phyloP scores from a whole-genome alignment of 2,329 filamentous ascomycete species.

The Eutypella sp. region DNA sequence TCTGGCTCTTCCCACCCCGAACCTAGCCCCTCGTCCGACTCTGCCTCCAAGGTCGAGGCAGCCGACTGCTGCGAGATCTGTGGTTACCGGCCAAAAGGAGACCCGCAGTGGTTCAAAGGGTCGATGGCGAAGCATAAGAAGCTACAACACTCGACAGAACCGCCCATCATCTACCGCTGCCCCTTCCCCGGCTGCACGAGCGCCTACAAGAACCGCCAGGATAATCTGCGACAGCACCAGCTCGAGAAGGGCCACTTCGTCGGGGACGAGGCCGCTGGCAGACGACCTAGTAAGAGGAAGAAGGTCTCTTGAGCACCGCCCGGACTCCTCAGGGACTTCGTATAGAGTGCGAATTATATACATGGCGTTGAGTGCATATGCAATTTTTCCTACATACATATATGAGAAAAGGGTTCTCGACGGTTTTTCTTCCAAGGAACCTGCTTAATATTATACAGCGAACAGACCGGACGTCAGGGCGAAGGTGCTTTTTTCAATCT shows the following conservation, averaged over 20 bases:
- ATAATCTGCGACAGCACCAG: slow-evolving; percentile 53
- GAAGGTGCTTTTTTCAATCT: too few relatives aligned
- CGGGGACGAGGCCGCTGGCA: slow-evolving; percentile 29
- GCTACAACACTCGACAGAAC: slow-evolving; percentile 44
- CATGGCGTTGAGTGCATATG: too few relatives aligned
- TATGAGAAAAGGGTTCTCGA: too few relatives aligned
- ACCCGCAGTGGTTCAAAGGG: slow-evolving; percentile 54
- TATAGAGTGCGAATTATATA: too few relatives aligned
- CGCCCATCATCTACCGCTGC: slow-evolving; percentile 48
- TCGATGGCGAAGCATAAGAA: slow-evolving; percentile 57
- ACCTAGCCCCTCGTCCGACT: slow-evolving; percentile 8
- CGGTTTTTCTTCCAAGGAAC: too few relatives aligned
- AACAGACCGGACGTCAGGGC: too few relatives aligned
- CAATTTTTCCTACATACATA: too few relatives aligned
- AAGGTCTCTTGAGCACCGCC: too few relatives aligned
- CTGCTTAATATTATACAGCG: too few relatives aligned
- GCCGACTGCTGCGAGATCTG: slow-evolving; percentile 46
- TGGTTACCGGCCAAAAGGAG: slow-evolving; percentile 50
- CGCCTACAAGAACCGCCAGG: slow-evolving; percentile 50
- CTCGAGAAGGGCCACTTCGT: slow-evolving; percentile 52
- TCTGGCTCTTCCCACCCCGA: too few relatives aligned
- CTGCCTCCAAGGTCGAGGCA: slow-evolving; percentile 34
- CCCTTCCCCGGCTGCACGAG: slow-evolving; percentile 49
- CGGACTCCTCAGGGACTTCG: too few relatives aligned
- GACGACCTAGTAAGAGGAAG: slow-evolving; percentile 42